Evolutionary conservation across 768 basidiomycete genomes (phyloP).

Genomic region (Suillus occidentalis): DNA sequence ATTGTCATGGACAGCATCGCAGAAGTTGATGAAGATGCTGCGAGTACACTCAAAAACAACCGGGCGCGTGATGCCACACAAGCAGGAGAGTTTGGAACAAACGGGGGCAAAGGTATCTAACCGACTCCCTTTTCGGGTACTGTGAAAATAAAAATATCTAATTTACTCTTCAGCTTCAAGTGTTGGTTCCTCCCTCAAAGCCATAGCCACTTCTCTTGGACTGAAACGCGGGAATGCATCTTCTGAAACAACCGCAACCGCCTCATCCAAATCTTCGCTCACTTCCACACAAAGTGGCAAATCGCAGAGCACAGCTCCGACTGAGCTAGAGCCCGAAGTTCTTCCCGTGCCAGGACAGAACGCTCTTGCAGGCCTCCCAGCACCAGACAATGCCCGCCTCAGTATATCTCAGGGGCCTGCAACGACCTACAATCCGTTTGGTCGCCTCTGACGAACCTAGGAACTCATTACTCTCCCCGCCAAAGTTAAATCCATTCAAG

Average conservation of each 20-base stretch:
- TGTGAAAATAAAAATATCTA: conserved; percentile 1
- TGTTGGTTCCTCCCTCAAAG: conserved; percentile 71
- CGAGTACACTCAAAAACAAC: conserved; percentile 34
- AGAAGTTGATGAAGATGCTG: conserved; percentile 55
- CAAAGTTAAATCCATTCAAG: conserved; percentile 62
- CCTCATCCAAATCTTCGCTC: conserved; percentile 26
- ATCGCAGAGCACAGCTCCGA: conserved; percentile 25
- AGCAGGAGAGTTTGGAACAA: conserved; percentile 74
- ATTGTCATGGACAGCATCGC: conserved; percentile 82
- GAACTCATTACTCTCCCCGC: conserved; percentile 44
- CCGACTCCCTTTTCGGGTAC: neutral
- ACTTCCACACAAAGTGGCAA: conserved; percentile 29
- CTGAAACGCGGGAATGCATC: conserved; percentile 48
- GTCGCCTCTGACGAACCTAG: conserved; percentile 31
- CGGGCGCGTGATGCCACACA: conserved; percentile 41
- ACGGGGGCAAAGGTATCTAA: conserved; percentile 58
- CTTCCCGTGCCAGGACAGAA: conserved; percentile 61
- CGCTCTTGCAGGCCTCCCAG: conserved; percentile 59
- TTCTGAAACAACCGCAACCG: conserved; percentile 13
- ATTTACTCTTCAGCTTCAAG: conserved; percentile 45
- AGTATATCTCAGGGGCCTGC: conserved; percentile 52
- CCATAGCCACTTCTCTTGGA: conserved; percentile 73
- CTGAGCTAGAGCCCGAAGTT: conserved; percentile 23
- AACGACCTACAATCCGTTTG: conserved; percentile 51
- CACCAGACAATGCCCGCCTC: conserved; percentile 58